Conservation (phyloP, 2,329 filamentous ascomycete species). For the Fusarium luffae region DNA sequence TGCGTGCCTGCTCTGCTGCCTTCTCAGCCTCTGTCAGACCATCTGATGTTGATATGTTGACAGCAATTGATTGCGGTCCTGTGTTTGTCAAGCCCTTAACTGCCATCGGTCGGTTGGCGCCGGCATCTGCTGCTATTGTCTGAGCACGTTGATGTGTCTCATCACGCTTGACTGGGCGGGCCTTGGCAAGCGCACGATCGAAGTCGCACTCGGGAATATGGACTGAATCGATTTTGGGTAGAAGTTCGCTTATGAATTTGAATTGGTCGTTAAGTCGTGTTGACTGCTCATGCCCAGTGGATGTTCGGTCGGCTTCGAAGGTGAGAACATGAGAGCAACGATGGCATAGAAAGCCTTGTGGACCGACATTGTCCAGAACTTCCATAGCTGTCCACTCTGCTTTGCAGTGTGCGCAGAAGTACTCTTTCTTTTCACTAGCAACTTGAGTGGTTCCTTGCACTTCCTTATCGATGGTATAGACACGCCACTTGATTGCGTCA, state of each 20-base stretch:
- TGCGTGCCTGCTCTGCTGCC: slow-evolving; percentile 71
- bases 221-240: slow-evolving; percentile 80
- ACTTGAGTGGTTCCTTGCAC: slow-evolving; percentile 87
- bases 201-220: slow-evolving; percentile 80
- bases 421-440: slow-evolving; percentile 89
- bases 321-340: slow-evolving; percentile 75
- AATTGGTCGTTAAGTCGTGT: slow-evolving; percentile 82
- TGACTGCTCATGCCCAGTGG: slow-evolving; percentile 77
- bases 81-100: slow-evolving; percentile 76
- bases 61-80: slow-evolving; percentile 74
- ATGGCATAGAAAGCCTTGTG: slow-evolving; percentile 82
- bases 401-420: slow-evolving; percentile 83
- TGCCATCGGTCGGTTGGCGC: slow-evolving; percentile 69
- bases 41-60: slow-evolving; percentile 74
- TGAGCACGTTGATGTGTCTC: slow-evolving; percentile 72
- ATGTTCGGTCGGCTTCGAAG: slow-evolving; percentile 73
- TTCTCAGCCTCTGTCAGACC: slow-evolving; percentile 75
- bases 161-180: slow-evolving; percentile 73
- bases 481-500: slow-evolving; percentile 94
- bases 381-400: slow-evolving; percentile 91
- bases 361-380: slow-evolving; percentile 80
- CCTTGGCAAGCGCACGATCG: slow-evolving; percentile 72
- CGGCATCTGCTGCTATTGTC: slow-evolving; percentile 67
- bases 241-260: slow-evolving; percentile 78
- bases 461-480: slow-evolving; percentile 87